Evolutionary conservation across 192 early-diverging fungal species (phyloP).

Genomic region (Piromyces finnis): DNA sequence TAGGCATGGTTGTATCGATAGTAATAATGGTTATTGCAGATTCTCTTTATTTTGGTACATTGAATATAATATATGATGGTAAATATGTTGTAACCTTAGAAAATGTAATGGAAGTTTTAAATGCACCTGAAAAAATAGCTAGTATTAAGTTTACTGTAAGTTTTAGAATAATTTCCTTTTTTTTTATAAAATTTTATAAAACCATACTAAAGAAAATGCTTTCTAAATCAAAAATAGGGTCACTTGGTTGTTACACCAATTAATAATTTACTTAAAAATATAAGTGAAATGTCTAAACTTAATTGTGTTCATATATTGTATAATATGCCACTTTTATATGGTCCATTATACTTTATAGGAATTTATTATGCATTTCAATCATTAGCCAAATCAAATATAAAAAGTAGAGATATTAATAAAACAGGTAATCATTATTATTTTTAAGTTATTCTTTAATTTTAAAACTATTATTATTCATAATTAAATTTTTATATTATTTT

Average conservation of each 20-base stretch:
- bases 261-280: not conserved
- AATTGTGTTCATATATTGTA: not conserved
- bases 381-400: not conserved
- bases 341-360: not conserved
- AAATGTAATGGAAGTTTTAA: not conserved
- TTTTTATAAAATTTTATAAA: no score
- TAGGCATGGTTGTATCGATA: not conserved
- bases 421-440: not conserved
- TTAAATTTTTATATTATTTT: no score
- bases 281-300: not conserved
- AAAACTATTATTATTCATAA: no score
- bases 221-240: no score
- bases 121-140: not conserved
- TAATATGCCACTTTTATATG: not conserved
- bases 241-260: not conserved
- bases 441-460: not conserved
- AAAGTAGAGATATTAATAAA: not conserved
- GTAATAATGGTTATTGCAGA: not conserved
- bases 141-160: not conserved
- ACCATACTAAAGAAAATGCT: no score
- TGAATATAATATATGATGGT: not conserved
- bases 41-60: not conserved
- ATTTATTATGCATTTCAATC: not conserved
- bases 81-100: not conserved
- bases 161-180: not conserved